Conservation (phyloP, 768 basidiomycete species). For the Polyporus arcularius region DNA sequence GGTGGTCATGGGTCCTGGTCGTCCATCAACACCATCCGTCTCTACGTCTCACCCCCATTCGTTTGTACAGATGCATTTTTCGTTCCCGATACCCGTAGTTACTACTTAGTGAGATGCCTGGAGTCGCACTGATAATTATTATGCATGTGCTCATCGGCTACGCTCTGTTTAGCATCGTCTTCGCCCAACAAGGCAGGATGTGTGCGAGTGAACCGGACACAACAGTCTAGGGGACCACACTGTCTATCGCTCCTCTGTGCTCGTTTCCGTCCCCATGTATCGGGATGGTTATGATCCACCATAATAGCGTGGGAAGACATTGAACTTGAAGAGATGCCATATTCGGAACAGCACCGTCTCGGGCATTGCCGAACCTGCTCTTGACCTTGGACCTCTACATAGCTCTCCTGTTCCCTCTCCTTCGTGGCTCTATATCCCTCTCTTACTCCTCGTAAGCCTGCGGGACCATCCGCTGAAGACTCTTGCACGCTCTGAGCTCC, state of each 20-base stretch:
- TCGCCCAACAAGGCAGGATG: no score
- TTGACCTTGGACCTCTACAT: conserved; percentile 9
- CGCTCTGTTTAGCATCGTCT: background rate
- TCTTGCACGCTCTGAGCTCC: background rate
- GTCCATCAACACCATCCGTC: conserved; percentile 1
- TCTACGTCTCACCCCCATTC: conserved; percentile 10
- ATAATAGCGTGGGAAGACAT: background rate
- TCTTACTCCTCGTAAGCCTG: background rate
- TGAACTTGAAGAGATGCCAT: conserved; percentile 7
- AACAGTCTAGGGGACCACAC: no score
- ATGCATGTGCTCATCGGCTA: background rate
- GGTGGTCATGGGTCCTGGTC: background rate
- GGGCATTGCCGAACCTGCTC: conserved; percentile 6
- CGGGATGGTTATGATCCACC: background rate
- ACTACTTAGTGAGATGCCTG: conserved; percentile 4
- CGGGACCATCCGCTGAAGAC: background rate
- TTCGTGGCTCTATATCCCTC: background rate
- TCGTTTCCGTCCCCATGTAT: background rate
- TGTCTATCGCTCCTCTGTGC: no score
- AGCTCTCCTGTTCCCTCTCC: conserved; percentile 2
- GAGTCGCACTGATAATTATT: conserved; percentile 6
- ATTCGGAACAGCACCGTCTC: conserved; percentile 14
- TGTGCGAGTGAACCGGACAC: no score
- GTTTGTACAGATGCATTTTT: conserved; percentile 24
- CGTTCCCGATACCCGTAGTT: conserved; percentile 26